A percentile compares a stretch with the other conserved stretches of the same genome.
Evolutionary conservation across 345 rosid species (phyloP).

Genomic region (Noccaea bulbosa): DNA sequence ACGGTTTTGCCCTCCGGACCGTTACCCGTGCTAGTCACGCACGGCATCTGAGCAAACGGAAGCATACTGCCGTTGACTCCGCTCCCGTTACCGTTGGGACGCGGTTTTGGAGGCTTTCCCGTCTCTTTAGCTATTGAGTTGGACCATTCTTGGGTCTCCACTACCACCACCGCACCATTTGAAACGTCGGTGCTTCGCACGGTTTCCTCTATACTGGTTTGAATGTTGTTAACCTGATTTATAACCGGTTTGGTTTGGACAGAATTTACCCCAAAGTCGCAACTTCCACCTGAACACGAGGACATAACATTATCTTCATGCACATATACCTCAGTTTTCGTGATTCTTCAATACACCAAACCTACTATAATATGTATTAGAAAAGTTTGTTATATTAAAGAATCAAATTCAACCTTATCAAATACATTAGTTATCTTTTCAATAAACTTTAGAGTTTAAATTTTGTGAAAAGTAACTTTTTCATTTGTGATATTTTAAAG

Average conservation of each 20-base stretch:
- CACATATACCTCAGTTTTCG: not conserved
- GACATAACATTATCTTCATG: slow-evolving; percentile 9
- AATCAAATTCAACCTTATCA: not conserved
- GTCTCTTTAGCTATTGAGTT: not conserved
- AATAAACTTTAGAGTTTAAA: no score
- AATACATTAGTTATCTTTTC: not conserved
- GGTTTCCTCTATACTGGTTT: not conserved
- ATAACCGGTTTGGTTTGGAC: slow-evolving; percentile 18
- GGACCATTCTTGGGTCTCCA: not conserved
- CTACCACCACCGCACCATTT: slow-evolving; percentile 1
- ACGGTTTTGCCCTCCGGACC: slow-evolving; percentile 74
- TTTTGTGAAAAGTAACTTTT: no score
- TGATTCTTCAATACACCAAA: not conserved
- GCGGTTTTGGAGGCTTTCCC: slow-evolving; percentile 58
- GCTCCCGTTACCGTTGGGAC: slow-evolving; percentile 6
- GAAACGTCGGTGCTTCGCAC: not conserved
- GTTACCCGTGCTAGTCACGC: slow-evolving; percentile 68
- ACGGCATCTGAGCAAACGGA: slow-evolving; percentile 55
- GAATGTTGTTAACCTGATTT: not conserved
- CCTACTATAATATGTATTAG: no score
- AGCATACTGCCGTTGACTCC: slow-evolving; percentile 13
- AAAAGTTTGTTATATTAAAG: not conserved
- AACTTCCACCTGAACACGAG: slow-evolving; percentile 32
- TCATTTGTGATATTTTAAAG: not conserved
- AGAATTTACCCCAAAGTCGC: not conserved